Evolutionary conservation across 2,329 filamentous ascomycete species (phyloP).

Genomic region (Pezicula rhizophila): DNA sequence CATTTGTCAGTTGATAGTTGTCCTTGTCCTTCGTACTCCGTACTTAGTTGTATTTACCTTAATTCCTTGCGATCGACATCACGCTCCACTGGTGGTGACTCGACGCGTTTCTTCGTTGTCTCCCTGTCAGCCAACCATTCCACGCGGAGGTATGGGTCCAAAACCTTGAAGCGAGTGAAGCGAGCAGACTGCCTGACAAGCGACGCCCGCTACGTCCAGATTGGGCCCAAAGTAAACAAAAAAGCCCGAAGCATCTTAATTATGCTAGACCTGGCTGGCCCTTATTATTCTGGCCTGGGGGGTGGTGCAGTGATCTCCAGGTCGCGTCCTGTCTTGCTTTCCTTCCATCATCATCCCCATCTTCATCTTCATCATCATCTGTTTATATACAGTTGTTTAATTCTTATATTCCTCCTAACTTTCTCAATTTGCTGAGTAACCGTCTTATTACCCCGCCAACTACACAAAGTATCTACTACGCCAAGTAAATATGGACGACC

Average conservation of each 20-base stretch:
- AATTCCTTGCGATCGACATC: not conserved
- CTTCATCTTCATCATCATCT: not conserved
- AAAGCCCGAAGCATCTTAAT: not conserved
- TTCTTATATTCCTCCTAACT: not conserved
- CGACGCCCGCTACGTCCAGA: not conserved
- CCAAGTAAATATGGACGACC: constrained; percentile 15
- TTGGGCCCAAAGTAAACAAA: not conserved
- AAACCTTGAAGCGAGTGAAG: not conserved
- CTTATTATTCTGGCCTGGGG: not conserved
- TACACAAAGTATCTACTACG: not conserved
- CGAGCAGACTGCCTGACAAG: not conserved
- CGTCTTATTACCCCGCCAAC: not conserved
- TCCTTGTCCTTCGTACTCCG: no score
- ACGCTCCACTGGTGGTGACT: not conserved
- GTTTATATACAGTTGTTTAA: not conserved
- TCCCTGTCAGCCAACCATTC: not conserved
- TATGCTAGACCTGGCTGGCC: not conserved
- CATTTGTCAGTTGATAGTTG: not conserved
- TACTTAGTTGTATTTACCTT: no score
- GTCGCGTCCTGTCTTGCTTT: not conserved
- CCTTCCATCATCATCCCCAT: not conserved
- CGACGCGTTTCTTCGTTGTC: not conserved
- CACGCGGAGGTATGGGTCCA: no score
- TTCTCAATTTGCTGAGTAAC: not conserved
- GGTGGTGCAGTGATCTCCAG: constrained; percentile 1